Evolutionary conservation across 495 filamentous ascomycete species (phyloP).

Genomic region (Glutinoglossum americanum): DNA sequence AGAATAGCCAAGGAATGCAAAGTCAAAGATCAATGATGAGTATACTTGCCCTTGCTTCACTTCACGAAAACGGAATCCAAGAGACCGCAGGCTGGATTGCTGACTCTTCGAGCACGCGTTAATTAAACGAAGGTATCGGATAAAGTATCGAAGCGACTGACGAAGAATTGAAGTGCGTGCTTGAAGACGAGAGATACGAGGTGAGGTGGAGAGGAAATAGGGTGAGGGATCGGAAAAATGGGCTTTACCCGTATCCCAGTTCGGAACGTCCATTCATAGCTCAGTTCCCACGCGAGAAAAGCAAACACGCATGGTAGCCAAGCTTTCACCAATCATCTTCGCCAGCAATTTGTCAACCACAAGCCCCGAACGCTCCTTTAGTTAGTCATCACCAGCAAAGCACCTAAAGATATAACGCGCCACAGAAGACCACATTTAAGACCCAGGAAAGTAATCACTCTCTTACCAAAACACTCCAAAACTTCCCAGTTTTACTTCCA

Average conservation of each 20-base stretch:
- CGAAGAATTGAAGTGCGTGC: not conserved
- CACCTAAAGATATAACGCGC: too few species aligned
- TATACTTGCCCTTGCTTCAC: not conserved
- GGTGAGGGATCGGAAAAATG: not conserved
- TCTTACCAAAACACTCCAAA: too few species aligned
- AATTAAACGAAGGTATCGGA: not conserved
- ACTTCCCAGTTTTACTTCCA: too few species aligned
- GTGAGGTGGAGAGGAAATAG: not conserved
- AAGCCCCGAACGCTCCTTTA: too few species aligned
- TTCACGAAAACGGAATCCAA: not conserved
- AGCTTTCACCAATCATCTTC: not conserved
- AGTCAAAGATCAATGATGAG: not conserved
- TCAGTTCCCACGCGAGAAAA: not conserved
- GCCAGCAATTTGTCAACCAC: too few species aligned
- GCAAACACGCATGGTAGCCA: not conserved
- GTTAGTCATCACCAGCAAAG: too few species aligned
- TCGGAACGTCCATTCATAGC: not conserved
- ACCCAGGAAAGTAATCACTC: too few species aligned
- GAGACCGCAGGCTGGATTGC: not conserved
- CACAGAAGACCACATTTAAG: too few species aligned
- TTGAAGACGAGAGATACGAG: not conserved
- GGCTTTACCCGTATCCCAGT: not conserved
- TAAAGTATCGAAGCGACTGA: slow-evolving; percentile 1
- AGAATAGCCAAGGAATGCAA: not conserved
- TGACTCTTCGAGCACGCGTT: not conserved